Conservation (phyloP, 768 basidiomycete genomes). For the Solioccasus polychromus region DNA sequence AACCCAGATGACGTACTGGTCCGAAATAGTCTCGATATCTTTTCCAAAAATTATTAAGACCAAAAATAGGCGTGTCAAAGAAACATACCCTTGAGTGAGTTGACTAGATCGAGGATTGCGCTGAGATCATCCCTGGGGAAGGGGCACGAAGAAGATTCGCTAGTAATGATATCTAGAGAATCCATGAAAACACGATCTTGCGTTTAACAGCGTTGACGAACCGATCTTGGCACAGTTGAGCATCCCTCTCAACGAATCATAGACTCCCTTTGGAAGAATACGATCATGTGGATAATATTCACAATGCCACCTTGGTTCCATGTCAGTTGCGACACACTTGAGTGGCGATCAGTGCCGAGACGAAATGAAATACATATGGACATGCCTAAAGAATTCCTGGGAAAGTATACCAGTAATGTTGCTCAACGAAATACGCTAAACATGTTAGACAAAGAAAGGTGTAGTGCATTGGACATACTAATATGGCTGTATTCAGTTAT, state of each 20-base stretch:
- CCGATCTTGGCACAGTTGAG: not conserved
- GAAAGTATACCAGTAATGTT: too few relatives aligned
- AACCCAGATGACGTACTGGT: not conserved
- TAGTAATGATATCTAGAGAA: not conserved
- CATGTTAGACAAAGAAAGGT: too few relatives aligned
- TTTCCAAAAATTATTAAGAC: too few relatives aligned
- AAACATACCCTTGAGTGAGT: not conserved
- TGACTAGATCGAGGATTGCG: not conserved
- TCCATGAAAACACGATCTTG: not conserved
- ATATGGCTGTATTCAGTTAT: not conserved
- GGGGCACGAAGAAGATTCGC: not conserved
- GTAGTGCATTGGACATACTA: too few relatives aligned
- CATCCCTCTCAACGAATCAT: slow-evolving; percentile 2
- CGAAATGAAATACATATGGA: too few relatives aligned
- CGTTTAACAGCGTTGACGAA: not conserved
- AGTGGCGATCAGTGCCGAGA: too few relatives aligned
- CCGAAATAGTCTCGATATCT: not conserved
- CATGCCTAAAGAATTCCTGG: too few relatives aligned
- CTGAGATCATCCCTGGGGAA: not conserved
- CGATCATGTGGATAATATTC: slow-evolving; percentile 10
- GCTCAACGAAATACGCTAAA: too few relatives aligned
- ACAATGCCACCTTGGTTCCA: slow-evolving; percentile 2
- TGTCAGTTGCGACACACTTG: too few relatives aligned
- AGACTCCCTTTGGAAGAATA: slow-evolving; percentile 14
- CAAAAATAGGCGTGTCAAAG: too few relatives aligned